Conservation (phyloP, 1,284 basidiomycete genomes). For the Coniferiporia weirii region DNA sequence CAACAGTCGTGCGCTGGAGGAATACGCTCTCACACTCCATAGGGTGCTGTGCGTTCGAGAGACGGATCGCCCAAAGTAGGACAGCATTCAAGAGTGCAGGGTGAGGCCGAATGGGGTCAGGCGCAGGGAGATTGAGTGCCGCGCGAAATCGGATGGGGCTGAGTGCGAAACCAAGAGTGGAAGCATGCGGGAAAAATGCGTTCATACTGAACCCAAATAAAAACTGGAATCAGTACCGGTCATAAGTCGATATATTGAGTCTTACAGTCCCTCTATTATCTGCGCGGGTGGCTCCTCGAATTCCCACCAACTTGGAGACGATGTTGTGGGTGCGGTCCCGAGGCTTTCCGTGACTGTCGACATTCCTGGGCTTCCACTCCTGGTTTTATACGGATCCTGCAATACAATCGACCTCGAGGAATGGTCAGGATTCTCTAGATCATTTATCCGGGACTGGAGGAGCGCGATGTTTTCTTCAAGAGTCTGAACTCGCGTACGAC, state of each 20-base stretch:
- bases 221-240: neutral
- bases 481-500: constrained; percentile 30
- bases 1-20: constrained; percentile 39
- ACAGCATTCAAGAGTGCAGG: constrained; percentile 43
- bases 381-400: constrained; percentile 24
- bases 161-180: constrained; percentile 32
- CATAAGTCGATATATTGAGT: neutral
- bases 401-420: constrained; percentile 26
- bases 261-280: constrained; percentile 22
- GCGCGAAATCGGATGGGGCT: constrained; percentile 26
- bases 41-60: constrained; percentile 27
- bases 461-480: constrained; percentile 35
- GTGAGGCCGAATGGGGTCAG: constrained; percentile 39
- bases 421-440: constrained; percentile 32
- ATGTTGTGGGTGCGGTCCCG: neutral
- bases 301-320: constrained; percentile 19
- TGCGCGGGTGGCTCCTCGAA: constrained; percentile 20
- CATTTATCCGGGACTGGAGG: constrained; percentile 33
- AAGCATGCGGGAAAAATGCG: constrained; percentile 22
- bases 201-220: constrained; percentile 16
- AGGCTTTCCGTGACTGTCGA: neutral
- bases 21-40: constrained; percentile 32
- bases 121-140: constrained; percentile 24
- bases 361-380: neutral
- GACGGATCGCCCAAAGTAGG: constrained; percentile 45